Conservation (phyloP, 352 stramenopile species). For the Blastocystis sp. region DNA sequence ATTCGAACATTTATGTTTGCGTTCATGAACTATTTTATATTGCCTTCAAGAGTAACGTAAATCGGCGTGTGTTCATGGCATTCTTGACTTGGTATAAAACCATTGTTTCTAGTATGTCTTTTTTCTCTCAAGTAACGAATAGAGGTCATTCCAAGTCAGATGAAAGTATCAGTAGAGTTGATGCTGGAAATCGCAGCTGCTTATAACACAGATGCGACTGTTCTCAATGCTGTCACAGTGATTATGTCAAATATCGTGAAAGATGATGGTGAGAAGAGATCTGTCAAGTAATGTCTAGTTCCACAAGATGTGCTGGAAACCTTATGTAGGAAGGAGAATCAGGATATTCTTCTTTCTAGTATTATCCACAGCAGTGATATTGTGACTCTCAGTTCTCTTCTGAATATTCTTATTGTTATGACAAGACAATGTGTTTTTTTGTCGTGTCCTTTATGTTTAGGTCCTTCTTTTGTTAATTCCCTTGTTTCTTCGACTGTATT, state of each 20-base stretch:
- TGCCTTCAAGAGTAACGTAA: not conserved
- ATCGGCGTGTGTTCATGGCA: not conserved
- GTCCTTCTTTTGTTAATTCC: not conserved
- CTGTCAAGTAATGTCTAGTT: too few species aligned
- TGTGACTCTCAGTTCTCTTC: too few species aligned
- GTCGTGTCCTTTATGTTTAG: too few species aligned
- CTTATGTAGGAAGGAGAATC: too few species aligned
- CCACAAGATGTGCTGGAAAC: too few species aligned
- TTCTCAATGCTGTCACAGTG: not conserved
- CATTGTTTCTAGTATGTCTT: not conserved
- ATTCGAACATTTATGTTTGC: slow-evolving; percentile 4
- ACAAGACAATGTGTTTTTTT: too few species aligned
- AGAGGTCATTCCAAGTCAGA: not conserved
- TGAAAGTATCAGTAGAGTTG: not conserved
- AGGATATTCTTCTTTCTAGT: too few species aligned
- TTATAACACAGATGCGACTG: not conserved
- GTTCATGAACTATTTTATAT: slow-evolving; percentile 46
- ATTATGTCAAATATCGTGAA: slow-evolving; percentile 20
- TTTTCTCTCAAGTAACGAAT: not conserved
- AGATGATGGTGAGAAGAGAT: not conserved
- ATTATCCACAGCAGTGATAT: too few species aligned
- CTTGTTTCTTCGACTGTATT: not conserved
- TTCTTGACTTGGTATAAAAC: slow-evolving; percentile 35
- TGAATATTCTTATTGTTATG: too few species aligned
- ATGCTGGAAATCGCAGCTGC: not conserved